These are phyloP conservation scores for Torulaspora gathmanii DNA, from an alignment of 805 yeast species.

Conservation along the genomic window DNA sequence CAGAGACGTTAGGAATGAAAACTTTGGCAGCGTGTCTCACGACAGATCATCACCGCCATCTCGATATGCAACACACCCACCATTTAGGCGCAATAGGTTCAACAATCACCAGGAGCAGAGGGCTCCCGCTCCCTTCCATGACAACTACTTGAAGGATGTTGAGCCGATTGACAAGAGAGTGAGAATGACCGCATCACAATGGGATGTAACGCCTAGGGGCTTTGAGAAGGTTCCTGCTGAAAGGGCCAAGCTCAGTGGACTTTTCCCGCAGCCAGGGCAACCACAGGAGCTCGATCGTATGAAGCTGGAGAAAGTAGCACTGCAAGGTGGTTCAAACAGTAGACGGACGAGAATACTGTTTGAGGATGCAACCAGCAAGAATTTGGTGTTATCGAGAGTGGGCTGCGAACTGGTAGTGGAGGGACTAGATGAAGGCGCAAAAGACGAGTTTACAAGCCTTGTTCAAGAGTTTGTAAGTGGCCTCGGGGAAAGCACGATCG, in stretches of 20 bases:
- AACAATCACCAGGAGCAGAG: background rate
- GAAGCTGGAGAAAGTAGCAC: constrained; percentile 20
- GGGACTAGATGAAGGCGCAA: background rate
- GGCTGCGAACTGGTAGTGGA: constrained; percentile 29
- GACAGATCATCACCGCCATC: constrained; percentile 1
- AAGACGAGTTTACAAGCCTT: background rate
- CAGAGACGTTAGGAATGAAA: background rate
- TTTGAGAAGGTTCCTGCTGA: constrained; percentile 71
- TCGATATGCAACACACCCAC: constrained; percentile 1
- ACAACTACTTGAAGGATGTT: constrained; percentile 37
- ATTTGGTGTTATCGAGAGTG: constrained; percentile 25
- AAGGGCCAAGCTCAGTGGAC: constrained; percentile 71
- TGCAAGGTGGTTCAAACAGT: constrained; percentile 16
- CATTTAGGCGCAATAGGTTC: constrained; percentile 3
- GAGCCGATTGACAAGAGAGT: constrained; percentile 49
- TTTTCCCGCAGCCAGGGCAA: constrained; percentile 71
- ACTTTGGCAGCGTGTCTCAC: background rate
- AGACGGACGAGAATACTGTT: constrained; percentile 35
- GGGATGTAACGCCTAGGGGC: constrained; percentile 72
- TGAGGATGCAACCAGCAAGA: constrained; percentile 31
- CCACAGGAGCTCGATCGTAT: constrained; percentile 37
- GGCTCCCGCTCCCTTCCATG: constrained; percentile 2
- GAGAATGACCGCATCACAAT: constrained; percentile 45
- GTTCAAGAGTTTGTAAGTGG: constrained; percentile 10
- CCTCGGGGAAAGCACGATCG: constrained; percentile 9